Evolutionary conservation across 2,329 filamentous ascomycete species (phyloP), one percentile per base, ranked within the genome.

Genomic region (Chaetomiaceae sp.): DNA sequence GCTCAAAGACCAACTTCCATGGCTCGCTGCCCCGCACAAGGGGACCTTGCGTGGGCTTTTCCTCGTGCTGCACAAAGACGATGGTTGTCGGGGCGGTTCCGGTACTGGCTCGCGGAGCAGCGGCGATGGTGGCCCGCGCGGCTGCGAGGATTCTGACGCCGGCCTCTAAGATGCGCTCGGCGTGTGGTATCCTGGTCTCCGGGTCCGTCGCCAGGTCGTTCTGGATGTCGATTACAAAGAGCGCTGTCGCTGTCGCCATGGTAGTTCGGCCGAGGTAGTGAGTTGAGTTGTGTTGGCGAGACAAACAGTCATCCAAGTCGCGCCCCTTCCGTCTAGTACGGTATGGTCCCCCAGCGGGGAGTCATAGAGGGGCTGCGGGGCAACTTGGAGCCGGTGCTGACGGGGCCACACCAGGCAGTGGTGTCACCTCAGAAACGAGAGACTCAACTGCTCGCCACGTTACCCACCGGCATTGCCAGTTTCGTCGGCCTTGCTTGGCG

Each of bases 191-290:
- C 11, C 47, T 38, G 12, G 59, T 62, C 12, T 46, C 18, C 1
- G 57, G 54, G 41, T 60, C 51, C 0, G 40, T 42, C 8, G 58
- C 58, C 27, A 64, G 57, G 26, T 60, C 60, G 34, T 60, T 58
- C 38, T 65, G 62, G 48, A 65, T 62, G 53, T 65, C 62, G 40
- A 65, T 59, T 22, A 64, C 58, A 43, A 65, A 64, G 29, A 65
- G 59, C 12, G 61, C 56, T 15, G 34, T 36, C 11, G 51, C 57
- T 7, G 47, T 45, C 8, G 47, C 22, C 48, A 50, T 50, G 26
- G 12, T 40, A 42, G 20, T 19, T 24, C 22, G 9, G 22, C 22
- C 9, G 22, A 9, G 9, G 5, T 6, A 24, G 22, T 24, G 22
- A 24, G 22, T n/a, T n/a, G n/a, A n/a, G n/a, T n/a, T n/a, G n/a